Conservation (phyloP, 306 rosid genomes). For the Echinosophora koreensis region DNA sequence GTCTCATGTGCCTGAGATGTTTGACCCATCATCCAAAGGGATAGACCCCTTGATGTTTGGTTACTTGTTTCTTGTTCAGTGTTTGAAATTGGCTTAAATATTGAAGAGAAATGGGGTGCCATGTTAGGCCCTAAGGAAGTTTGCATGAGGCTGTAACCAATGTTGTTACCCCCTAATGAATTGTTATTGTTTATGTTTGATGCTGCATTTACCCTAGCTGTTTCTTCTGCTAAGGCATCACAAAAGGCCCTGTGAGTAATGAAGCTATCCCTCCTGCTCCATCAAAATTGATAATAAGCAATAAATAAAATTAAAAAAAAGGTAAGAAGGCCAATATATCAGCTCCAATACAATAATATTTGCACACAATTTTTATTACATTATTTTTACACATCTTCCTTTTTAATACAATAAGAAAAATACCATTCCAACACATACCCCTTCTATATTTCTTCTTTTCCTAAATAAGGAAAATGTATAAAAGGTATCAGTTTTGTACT, state of each 20-base stretch:
- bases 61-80: constrained; percentile 27
- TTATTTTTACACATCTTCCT: too few species aligned
- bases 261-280: constrained; percentile 80
- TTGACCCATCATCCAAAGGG: constrained; percentile 62
- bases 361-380: background rate
- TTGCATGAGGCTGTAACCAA: constrained; percentile 58
- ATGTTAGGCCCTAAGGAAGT: constrained; percentile 52
- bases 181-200: constrained; percentile 47
- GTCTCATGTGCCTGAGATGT: constrained; percentile 39
- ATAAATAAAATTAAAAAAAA: background rate
- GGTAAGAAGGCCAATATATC: constrained; percentile 30
- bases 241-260: constrained; percentile 82
- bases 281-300: background rate
- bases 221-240: constrained; percentile 86
- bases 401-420: too few species aligned
- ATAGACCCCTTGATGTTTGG: constrained; percentile 45
- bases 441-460: too few species aligned
- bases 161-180: constrained; percentile 38
- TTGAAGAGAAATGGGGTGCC: constrained; percentile 56
- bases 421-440: too few species aligned
- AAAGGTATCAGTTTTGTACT: too few species aligned
- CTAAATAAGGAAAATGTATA: too few species aligned
- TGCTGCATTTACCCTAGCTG: constrained; percentile 69
- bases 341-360: background rate
- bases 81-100: constrained; percentile 58